These are phyloP conservation scores for Aspergillus tubingensis DNA, from an alignment of 2,329 filamentous ascomycete species.

Conservation along the genomic window DNA sequence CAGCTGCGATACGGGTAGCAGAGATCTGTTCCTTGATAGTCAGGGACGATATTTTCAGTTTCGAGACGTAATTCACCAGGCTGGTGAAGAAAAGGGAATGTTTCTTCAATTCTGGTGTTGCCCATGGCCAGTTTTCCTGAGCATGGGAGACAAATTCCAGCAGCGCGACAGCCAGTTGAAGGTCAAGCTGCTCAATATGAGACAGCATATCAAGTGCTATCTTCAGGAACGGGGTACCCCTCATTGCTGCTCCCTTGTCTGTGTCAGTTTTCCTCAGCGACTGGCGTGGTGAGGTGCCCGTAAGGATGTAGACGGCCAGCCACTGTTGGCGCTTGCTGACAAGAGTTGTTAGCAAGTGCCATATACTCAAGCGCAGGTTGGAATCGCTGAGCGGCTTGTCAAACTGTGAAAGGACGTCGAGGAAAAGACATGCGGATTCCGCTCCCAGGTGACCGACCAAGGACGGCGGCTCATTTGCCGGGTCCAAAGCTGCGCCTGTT, in stretches of 20 bases:
- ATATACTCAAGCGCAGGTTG: constrained; percentile 68
- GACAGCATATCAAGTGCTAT: constrained; percentile 72
- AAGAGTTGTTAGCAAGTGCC: constrained; percentile 83
- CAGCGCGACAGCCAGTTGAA: constrained; percentile 70
- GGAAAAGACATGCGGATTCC: constrained; percentile 78
- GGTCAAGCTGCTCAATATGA: constrained; percentile 64
- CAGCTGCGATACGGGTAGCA: constrained; percentile 72
- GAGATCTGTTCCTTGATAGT: constrained; percentile 50
- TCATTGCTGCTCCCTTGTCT: constrained; percentile 52
- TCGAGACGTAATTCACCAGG: constrained; percentile 69
- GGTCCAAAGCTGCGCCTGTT: constrained; percentile 63
- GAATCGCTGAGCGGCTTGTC: constrained; percentile 72
- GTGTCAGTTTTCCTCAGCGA: constrained; percentile 58
- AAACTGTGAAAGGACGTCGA: constrained; percentile 74
- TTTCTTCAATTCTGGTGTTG: constrained; percentile 74
- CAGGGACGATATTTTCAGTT: constrained; percentile 58
- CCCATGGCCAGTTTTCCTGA: constrained; percentile 96
- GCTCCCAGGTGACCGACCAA: constrained; percentile 87
- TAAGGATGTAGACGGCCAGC: constrained; percentile 91
- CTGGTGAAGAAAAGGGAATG: constrained; percentile 72
- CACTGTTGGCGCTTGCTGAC: constrained; percentile 91
- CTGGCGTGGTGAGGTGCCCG: constrained; percentile 79
- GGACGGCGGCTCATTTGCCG: constrained; percentile 78
- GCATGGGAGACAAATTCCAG: constrained; percentile 84
- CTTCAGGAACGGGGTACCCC: constrained; percentile 68